A percentile compares a stretch with the other conserved stretches of the same genome.
Conservation (phyloP, 257 asterid species). For the Cordia subcordata region DNA sequence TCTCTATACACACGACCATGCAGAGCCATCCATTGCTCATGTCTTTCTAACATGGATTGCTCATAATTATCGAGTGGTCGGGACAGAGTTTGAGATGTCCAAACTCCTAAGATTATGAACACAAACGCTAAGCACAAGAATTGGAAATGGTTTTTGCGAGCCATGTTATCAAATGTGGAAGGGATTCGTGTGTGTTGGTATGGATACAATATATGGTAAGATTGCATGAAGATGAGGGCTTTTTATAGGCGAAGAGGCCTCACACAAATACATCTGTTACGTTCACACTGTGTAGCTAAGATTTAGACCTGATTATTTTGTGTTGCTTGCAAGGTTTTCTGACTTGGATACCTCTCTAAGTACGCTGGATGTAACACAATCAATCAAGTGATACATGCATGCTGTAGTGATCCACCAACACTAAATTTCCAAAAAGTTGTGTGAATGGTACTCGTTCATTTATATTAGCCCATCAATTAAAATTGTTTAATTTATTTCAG, state of each 20-base stretch:
- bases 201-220: neutral
- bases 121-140: conserved; percentile 10
- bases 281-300: neutral
- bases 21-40: conserved; percentile 35
- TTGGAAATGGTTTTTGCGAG: conserved; percentile 3
- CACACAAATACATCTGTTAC: neutral
- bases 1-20: conserved; percentile 25
- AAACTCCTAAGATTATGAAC: conserved; percentile 9
- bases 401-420: no score
- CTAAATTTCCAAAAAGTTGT: no score
- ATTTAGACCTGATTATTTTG: conserved; percentile 10
- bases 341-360: conserved; percentile 12
- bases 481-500: neutral
- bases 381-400: no score
- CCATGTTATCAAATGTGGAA: conserved; percentile 10
- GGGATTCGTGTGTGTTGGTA: neutral
- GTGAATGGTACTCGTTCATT: no score
- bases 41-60: conserved; percentile 22
- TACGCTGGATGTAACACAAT: neutral
- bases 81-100: conserved; percentile 16
- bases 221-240: conserved; percentile 4
- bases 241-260: conserved; percentile 24
- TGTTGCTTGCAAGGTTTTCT: conserved; percentile 12
- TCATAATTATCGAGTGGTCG: conserved; percentile 16
- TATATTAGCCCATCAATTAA: neutral